Evolutionary conservation across 164 flowering plant genomes (phyloP).

Genomic region (Houttuynia cordata): DNA sequence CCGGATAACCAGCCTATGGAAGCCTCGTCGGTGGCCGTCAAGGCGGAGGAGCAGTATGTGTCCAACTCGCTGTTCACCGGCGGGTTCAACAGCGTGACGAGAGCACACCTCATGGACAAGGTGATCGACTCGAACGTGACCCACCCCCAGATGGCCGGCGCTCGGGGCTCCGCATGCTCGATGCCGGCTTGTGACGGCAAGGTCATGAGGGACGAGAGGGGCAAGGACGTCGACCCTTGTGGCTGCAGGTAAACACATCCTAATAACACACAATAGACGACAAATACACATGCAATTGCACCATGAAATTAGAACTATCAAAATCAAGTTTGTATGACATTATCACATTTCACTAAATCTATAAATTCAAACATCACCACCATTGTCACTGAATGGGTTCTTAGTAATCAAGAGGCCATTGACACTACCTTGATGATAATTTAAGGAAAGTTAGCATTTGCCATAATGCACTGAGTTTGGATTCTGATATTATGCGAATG

Average conservation of each 20-base stretch:
- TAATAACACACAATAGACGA: too few species aligned
- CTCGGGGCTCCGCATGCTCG: constrained; percentile 39
- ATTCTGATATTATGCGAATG: neutral
- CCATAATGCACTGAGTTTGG: too few species aligned
- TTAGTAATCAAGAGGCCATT: too few species aligned
- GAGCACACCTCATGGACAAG: constrained; percentile 25
- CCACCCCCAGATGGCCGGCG: constrained; percentile 63
- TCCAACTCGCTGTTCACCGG: constrained; percentile 59
- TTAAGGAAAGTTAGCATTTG: neutral
- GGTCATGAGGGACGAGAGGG: constrained; percentile 55
- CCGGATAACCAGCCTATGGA: constrained; percentile 80
- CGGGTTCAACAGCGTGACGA: constrained; percentile 61
- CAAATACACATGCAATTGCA: too few species aligned
- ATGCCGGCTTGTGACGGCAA: constrained; percentile 71
- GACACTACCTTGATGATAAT: too few species aligned
- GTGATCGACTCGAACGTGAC: constrained; percentile 58
- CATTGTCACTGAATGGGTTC: too few species aligned
- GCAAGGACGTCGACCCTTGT: constrained; percentile 47
- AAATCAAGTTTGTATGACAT: too few species aligned
- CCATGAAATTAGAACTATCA: too few species aligned
- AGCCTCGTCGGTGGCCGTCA: constrained; percentile 36
- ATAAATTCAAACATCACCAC: too few species aligned
- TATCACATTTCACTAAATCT: too few species aligned
- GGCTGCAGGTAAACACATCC: constrained; percentile 32
- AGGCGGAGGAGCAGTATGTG: constrained; percentile 67